phyloP scores from a whole-genome alignment of 257 asterid species.

The Nicotiana tomentosiformis region DNA sequence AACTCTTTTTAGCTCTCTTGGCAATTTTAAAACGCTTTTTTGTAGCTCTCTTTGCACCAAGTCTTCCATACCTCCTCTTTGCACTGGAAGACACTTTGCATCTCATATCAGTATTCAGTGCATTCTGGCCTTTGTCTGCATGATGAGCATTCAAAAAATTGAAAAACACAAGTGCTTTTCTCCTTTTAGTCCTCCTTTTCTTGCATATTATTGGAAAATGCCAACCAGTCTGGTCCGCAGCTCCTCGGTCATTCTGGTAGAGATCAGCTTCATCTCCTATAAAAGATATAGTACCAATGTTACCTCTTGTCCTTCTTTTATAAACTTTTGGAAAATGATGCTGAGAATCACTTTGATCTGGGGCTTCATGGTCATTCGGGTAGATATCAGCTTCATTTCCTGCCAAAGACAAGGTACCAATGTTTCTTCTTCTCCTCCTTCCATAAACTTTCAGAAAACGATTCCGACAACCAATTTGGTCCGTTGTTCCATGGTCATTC shows the following conservation, averaged over 20 bases:
- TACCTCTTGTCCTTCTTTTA: background rate
- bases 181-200: slow-evolving; percentile 19
- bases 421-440: background rate
- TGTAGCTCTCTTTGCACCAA: background rate
- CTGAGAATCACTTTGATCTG: background rate
- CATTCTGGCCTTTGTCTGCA: slow-evolving; percentile 2
- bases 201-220: slow-evolving; percentile 15
- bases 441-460: background rate
- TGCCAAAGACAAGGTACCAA: background rate
- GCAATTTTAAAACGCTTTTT: background rate
- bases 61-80: background rate
- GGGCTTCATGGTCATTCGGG: background rate
- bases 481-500: background rate
- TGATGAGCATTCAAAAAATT: background rate
- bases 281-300: background rate
- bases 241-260: too few relatives aligned
- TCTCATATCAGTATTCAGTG: background rate
- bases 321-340: background rate
- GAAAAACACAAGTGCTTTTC: background rate
- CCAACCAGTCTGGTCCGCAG: too few relatives aligned
- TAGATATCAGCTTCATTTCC: background rate
- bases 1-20: background rate
- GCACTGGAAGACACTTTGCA: background rate
- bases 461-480: background rate
- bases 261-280: background rate